Percentiles rank a stretch among this genome's conserved stretches.
These are phyloP conservation scores for Emericellopsis atlantica DNA, from an alignment of 2,329 filamentous ascomycete genomes.

Conservation along the genomic window DNA sequence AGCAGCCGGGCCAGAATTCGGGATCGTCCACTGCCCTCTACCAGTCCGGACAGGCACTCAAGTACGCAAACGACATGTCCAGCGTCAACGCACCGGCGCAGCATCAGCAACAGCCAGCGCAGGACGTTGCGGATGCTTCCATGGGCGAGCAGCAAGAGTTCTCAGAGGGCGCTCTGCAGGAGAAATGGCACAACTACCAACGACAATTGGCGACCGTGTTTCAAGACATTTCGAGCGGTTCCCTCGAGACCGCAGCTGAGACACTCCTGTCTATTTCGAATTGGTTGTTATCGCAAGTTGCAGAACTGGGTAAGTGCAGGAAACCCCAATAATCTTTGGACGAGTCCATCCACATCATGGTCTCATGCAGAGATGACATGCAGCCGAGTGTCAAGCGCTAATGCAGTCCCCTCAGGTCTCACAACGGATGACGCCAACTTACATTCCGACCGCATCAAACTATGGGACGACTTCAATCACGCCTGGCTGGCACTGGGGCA, in stretches of 20 bases:
- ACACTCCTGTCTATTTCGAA: conserved; percentile 38
- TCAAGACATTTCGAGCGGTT: conserved; percentile 48
- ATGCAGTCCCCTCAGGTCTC: conserved; percentile 48
- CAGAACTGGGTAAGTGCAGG: conserved; percentile 37
- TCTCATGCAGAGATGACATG: neutral
- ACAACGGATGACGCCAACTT: conserved; percentile 69
- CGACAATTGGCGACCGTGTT: conserved; percentile 55
- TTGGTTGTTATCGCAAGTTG: conserved; percentile 43
- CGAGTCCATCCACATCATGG: neutral
- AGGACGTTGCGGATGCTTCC: conserved; percentile 26
- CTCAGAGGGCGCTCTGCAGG: conserved; percentile 43
- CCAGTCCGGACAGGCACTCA: conserved; percentile 48
- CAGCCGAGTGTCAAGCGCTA: conserved; percentile 1
- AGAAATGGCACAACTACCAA: conserved; percentile 56
- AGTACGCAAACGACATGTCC: conserved; percentile 34
- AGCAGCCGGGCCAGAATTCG: conserved; percentile 33
- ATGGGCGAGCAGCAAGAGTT: conserved; percentile 46
- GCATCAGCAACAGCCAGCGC: conserved; percentile 9
- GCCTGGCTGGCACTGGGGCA: conserved; percentile 80
- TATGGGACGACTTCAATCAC: conserved; percentile 93
- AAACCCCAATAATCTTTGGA: neutral
- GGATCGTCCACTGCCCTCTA: conserved; percentile 46
- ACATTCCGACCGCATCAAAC: conserved; percentile 62
- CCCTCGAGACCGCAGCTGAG: conserved; percentile 36
- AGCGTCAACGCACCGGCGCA: conserved; percentile 31